Conservation (phyloP, 805 yeast genomes). For the Saccharomycopsis synnaedendra region DNA sequence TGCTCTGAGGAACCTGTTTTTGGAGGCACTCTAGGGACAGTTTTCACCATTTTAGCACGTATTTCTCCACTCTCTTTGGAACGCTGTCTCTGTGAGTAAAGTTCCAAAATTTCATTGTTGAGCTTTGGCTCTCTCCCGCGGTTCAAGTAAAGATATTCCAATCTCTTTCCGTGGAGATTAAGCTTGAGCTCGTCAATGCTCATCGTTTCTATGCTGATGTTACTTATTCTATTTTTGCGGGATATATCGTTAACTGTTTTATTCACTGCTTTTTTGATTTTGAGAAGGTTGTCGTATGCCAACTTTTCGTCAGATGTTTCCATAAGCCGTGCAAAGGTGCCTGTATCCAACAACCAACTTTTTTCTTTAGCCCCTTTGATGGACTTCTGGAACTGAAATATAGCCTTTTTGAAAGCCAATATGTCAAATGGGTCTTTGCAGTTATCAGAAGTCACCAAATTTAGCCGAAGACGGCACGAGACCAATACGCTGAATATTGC, state of each 20-base stretch:
- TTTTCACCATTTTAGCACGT: not conserved
- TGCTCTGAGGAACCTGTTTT: not conserved
- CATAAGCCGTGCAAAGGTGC: constrained; percentile 25
- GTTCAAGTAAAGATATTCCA: constrained; percentile 23
- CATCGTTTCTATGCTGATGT: constrained; percentile 24
- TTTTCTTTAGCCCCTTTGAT: constrained; percentile 10
- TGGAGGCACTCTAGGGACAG: not conserved
- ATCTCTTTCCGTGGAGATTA: constrained; percentile 23
- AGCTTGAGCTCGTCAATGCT: constrained; percentile 24
- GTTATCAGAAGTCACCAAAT: constrained; percentile 29
- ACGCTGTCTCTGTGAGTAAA: not conserved
- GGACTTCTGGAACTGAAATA: constrained; percentile 69
- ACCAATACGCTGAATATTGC: constrained; percentile 71
- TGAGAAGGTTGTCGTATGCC: constrained; percentile 30
- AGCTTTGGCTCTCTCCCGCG: constrained; percentile 24
- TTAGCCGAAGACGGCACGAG: constrained; percentile 53
- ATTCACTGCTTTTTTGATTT: constrained; percentile 56
- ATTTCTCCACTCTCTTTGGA: not conserved
- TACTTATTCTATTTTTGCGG: constrained; percentile 20
- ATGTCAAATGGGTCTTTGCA: constrained; percentile 72
- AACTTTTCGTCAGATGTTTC: constrained; percentile 34
- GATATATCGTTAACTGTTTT: constrained; percentile 60
- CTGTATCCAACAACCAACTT: constrained; percentile 13
- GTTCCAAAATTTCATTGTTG: constrained; percentile 25
- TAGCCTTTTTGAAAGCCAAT: constrained; percentile 51